phyloP scores from a whole-genome alignment of 441 rosid species.

The Eugenia klotzschiana region DNA sequence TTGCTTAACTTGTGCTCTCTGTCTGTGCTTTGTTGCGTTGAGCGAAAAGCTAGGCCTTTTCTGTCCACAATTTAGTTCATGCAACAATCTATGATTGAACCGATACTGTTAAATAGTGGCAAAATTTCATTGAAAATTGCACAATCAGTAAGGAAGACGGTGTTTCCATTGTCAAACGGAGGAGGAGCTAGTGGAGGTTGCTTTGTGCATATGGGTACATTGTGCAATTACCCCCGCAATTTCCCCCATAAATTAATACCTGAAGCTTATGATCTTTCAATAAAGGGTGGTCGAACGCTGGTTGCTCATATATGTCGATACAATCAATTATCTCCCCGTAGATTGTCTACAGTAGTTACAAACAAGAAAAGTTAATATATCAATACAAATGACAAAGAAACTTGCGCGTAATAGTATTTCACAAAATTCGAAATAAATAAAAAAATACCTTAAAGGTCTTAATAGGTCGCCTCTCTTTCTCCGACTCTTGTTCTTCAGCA shows the following conservation, averaged over 20 bases:
- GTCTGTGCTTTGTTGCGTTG: not conserved
- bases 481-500: not conserved
- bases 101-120: not conserved
- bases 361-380: not conserved
- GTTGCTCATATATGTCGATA: not conserved
- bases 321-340: not conserved
- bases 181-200: not conserved
- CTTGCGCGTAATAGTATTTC: not conserved
- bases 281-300: not conserved
- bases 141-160: not conserved
- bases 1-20: not conserved
- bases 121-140: not conserved
- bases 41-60: not conserved
- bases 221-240: not conserved
- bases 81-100: not conserved
- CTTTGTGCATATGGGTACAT: not conserved
- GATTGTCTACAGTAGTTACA: not conserved
- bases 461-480: not conserved
- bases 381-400: not conserved
- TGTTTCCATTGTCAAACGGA: not conserved
- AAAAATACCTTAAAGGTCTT: not conserved
- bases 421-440: not conserved
- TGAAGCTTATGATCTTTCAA: not conserved
- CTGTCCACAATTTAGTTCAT: not conserved
- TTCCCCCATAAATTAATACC: not conserved